Conservation (phyloP, 169 alveolate genomes). For the Besnoitia besnoiti region DNA sequence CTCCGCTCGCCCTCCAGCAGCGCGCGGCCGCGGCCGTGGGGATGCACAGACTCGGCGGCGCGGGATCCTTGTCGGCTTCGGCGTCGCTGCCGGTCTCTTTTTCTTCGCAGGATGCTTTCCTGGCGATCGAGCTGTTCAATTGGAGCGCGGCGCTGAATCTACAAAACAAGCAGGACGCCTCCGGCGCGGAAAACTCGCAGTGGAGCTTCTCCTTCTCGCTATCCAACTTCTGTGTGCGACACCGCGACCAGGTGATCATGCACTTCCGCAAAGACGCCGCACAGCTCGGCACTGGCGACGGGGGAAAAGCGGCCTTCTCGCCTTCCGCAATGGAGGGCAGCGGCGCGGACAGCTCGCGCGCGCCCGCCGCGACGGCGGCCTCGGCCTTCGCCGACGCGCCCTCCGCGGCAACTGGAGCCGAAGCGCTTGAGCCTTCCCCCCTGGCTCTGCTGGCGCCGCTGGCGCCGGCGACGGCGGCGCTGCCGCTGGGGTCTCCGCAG, state of each 20-base stretch:
- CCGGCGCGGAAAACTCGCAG: conserved; percentile 76
- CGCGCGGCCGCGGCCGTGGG: conserved; percentile 39
- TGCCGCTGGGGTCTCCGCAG: conserved; percentile 26
- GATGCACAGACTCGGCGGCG: background rate
- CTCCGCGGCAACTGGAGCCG: background rate
- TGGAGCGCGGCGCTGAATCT: conserved; percentile 72
- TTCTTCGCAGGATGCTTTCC: conserved; percentile 60
- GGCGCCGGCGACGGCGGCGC: conserved; percentile 18
- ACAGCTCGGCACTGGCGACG: background rate
- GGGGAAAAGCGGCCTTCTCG: background rate
- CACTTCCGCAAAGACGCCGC: conserved; percentile 57
- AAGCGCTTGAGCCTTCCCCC: background rate
- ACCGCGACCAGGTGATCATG: conserved; percentile 57
- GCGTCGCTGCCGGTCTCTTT: background rate
- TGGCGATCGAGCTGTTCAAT: conserved; percentile 74
- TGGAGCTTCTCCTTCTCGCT: conserved; percentile 75
- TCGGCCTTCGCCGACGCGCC: no score
- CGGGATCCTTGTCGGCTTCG: background rate
- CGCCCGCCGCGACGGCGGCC: conserved; percentile 11
- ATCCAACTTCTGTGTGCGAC: conserved; percentile 71
- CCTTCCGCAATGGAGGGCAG: background rate
- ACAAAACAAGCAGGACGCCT: conserved; percentile 74
- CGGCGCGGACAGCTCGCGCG: background rate
- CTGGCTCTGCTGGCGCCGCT: conserved; percentile 8
- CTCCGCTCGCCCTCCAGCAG: background rate